phyloP scores from a whole-genome alignment of 2,329 filamentous ascomycete species.

The Xylariaceae sp. region DNA sequence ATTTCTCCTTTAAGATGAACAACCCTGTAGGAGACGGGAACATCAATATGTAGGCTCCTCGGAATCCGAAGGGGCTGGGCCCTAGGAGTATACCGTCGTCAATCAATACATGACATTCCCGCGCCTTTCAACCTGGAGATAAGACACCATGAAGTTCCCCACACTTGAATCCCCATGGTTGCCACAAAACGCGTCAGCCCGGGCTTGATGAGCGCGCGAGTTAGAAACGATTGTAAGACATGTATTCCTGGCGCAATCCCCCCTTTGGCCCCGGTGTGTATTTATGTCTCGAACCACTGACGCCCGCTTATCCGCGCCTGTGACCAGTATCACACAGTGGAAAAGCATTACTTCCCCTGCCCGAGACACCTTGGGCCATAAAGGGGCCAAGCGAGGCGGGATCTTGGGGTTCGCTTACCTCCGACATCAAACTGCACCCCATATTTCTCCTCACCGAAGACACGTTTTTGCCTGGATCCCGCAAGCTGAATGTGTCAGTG shows the following conservation, averaged over 20 bases:
- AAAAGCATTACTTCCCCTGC: not conserved
- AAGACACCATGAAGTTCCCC: conserved; percentile 7
- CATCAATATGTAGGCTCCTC: not conserved
- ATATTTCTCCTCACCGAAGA: conserved; percentile 14
- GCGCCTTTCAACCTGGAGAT: conserved; percentile 5
- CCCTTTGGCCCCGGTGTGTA: no score
- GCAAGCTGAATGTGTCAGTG: conserved; percentile 6
- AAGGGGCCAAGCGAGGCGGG: not conserved
- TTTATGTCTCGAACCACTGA: no score
- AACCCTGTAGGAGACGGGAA: not conserved
- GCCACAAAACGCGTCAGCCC: not conserved
- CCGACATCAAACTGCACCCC: not conserved
- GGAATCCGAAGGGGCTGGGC: not conserved
- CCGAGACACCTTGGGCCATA: conserved; percentile 11
- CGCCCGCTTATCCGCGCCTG: not conserved
- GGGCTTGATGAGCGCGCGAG: no score
- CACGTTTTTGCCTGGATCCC: conserved; percentile 17
- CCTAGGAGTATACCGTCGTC: not conserved
- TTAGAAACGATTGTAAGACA: no score
- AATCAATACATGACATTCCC: conserved; percentile 12
- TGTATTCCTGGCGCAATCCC: not conserved
- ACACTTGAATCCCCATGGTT: not conserved
- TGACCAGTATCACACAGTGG: conserved; percentile 2
- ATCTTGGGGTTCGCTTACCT: not conserved
- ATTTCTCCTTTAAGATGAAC: conserved; percentile 1